Evolutionary conservation across 345 rosid genomes (phyloP), one percentile per base, ranked within the genome.

Genomic region (Melaleuca alternifolia): DNA sequence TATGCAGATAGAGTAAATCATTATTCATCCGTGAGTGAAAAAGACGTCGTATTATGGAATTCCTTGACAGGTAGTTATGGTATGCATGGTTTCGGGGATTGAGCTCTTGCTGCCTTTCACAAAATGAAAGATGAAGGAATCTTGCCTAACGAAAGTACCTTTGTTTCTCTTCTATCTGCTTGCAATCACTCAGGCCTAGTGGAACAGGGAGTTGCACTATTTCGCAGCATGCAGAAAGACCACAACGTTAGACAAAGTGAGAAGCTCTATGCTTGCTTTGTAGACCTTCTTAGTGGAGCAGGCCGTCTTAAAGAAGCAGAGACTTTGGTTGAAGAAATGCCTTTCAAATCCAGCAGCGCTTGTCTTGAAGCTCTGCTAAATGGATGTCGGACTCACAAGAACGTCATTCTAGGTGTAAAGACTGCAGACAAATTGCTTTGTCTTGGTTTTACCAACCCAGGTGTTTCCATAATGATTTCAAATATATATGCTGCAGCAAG

Each of bases 261-360:
- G 84, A 90, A 90, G 85, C 89, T 86, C 71, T 87, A 87, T 48
- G 89, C 92, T 75, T 90, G 90, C 84, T 87, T 87, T 48, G 92
- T 90, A 51, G 92, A 90, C 84, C 90, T 90, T 53, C 92, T 90
- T 52, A 87, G 92, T 85, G 84, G 92, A 6, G 92, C 90, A 87
- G 92, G 92, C 53, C 82, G 37, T 26, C 83, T 90, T 15, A 65
- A 59, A 84, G 92, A 90, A 77, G 92, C 92, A 3, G 85, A 84
- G 81, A 86, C 82, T 87, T 61, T 90, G 65, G 83, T 90, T 85
- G 62, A 86, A 50, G 81, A 79, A 82, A 87, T 89, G 86, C 85
- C 89, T 37, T 89, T 71, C 65, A 57, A 83, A 77, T 87, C 89
- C 10, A 56, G 86, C 20, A 30, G 77, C 26, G 57, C 86, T 83